Percentiles rank a stretch among this genome's conserved stretches.
phyloP scores from a whole-genome alignment of 2,329 filamentous ascomycete genomes.

The Cladosporium sphaerospermum region DNA sequence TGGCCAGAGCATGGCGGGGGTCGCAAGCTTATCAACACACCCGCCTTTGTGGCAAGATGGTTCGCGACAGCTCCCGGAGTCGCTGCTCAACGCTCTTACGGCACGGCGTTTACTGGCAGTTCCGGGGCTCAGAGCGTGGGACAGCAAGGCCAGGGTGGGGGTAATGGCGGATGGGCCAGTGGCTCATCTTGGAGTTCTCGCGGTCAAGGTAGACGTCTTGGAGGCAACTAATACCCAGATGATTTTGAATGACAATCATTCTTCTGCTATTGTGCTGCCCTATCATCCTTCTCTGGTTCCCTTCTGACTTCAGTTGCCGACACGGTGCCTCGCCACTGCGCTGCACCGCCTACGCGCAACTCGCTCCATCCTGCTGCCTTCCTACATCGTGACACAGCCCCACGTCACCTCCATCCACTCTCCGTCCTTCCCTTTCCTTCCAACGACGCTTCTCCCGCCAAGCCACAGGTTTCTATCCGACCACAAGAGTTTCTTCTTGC shows the following conservation, averaged over 20 bases:
- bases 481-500: neutral
- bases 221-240: neutral
- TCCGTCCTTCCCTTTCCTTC: slow-evolving; percentile 1
- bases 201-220: slow-evolving; percentile 9
- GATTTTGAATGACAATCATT: too few species aligned
- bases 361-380: too few species aligned
- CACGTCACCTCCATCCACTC: slow-evolving; percentile 5
- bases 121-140: slow-evolving; percentile 30
- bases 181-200: slow-evolving; percentile 17
- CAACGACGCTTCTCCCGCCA: neutral
- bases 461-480: neutral
- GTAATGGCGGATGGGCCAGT: slow-evolving; percentile 27
- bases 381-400: slow-evolving; percentile 2
- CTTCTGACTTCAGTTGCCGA: too few species aligned
- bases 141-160: slow-evolving; percentile 23
- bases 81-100: slow-evolving; percentile 50
- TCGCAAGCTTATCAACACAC: slow-evolving; percentile 67
- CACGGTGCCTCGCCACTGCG: too few species aligned
- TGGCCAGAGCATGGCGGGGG: slow-evolving; percentile 88
- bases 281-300: too few species aligned
- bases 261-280: too few species aligned
- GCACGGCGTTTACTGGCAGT: slow-evolving; percentile 51
- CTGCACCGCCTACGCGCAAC: too few species aligned
- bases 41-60: slow-evolving; percentile 61
- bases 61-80: slow-evolving; percentile 47